These are phyloP conservation scores for Auriscalpium orientale DNA, from an alignment of 768 basidiomycete genomes.

Conservation along the genomic window DNA sequence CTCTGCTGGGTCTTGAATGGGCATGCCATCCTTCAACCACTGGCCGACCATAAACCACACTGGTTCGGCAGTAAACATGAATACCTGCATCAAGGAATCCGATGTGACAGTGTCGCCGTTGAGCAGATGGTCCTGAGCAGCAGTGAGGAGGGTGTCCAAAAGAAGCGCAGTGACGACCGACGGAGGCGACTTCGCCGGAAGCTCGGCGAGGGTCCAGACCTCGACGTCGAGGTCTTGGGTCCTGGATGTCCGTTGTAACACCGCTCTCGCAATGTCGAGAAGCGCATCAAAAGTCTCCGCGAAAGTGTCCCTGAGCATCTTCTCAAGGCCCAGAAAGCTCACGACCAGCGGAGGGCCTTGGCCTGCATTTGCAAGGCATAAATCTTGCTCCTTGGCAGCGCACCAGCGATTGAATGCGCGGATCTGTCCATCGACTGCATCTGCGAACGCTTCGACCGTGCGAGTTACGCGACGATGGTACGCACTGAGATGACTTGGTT, in stretches of 20 bases:
- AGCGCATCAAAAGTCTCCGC: conserved; percentile 51
- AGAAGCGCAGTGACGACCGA: conserved; percentile 49
- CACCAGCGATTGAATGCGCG: conserved; percentile 62
- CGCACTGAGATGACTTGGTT: conserved; percentile 7
- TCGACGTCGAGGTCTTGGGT: conserved; percentile 20
- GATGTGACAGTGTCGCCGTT: conserved; percentile 50
- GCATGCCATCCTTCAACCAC: conserved; percentile 74
- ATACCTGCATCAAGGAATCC: conserved; percentile 52
- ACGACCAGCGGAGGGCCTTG: conserved; percentile 38
- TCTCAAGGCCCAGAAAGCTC: conserved; percentile 62
- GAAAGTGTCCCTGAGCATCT: conserved; percentile 48
- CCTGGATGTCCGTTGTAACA: conserved; percentile 23
- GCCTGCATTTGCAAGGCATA: conserved; percentile 53
- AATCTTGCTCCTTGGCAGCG: conserved; percentile 55
- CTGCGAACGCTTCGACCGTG: conserved; percentile 78
- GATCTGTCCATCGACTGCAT: conserved; percentile 59
- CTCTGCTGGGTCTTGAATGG: conserved; percentile 23
- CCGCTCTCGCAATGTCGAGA: conserved; percentile 36
- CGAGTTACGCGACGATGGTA: conserved; percentile 29
- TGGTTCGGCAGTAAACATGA: conserved; percentile 57
- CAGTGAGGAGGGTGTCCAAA: conserved; percentile 54
- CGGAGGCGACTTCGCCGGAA: conserved; percentile 36
- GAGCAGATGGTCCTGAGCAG: conserved; percentile 49
- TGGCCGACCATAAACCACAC: conserved; percentile 64
- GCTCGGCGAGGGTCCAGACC: conserved; percentile 34